Conservation (phyloP, 2,329 filamentous ascomycete genomes). For the Calycina herbarum region DNA sequence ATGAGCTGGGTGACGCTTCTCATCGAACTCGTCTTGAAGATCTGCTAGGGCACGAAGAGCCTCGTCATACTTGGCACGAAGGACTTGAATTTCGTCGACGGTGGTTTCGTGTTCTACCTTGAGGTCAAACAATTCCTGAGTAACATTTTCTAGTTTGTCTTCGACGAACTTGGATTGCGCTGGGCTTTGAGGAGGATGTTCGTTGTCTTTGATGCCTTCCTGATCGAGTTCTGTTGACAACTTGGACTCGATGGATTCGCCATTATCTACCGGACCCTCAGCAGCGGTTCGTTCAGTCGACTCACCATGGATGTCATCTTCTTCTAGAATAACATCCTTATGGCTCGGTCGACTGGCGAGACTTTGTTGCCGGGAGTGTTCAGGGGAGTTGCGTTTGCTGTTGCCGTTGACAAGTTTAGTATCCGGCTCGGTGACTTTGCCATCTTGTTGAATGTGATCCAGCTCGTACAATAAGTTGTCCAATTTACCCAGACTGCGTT, state of each 20-base stretch:
- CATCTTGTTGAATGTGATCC: constrained; percentile 70
- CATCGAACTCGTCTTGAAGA: constrained; percentile 81
- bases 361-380: constrained; percentile 56
- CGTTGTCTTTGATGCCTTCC: constrained; percentile 33
- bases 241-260: constrained; percentile 41
- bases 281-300: constrained; percentile 28
- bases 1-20: constrained; percentile 62
- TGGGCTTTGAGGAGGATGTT: constrained; percentile 57
- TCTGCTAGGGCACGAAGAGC: constrained; percentile 79
- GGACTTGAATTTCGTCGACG: constrained; percentile 74
- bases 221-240: constrained; percentile 33
- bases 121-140: constrained; percentile 87
- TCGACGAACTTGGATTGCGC: constrained; percentile 83
- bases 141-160: constrained; percentile 89
- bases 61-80: constrained; percentile 89
- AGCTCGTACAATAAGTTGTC: constrained; percentile 91
- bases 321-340: constrained; percentile 51
- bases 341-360: constrained; percentile 54
- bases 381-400: constrained; percentile 47
- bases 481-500: constrained; percentile 90
- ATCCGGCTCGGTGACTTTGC: constrained; percentile 44
- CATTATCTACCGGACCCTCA: constrained; percentile 38
- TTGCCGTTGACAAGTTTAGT: constrained; percentile 40
- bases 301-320: constrained; percentile 32
- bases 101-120: constrained; percentile 88